Evolutionary conservation across 805 yeast genomes (phyloP).

Genomic region (Saccharomycopsis malanga): DNA sequence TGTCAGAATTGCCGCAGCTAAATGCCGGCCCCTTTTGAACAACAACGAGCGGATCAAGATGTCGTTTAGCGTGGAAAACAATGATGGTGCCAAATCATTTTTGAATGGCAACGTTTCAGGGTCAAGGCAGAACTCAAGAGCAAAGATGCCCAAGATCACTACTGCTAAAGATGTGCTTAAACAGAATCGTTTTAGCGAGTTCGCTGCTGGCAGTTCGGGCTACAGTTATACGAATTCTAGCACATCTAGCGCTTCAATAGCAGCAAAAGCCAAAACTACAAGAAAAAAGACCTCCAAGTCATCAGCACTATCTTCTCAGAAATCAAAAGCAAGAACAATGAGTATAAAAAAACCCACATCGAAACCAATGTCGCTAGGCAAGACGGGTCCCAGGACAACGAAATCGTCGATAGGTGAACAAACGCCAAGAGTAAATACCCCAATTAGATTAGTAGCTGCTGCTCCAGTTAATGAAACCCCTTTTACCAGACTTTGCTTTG

Average conservation of each 20-base stretch:
- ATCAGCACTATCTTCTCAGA: not conserved
- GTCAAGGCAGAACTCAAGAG: constrained; percentile 15
- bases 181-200: not conserved
- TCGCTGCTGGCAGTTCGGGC: not conserved
- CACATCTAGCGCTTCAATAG: not conserved
- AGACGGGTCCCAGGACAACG: not conserved
- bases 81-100: constrained; percentile 18
- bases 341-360: not conserved
- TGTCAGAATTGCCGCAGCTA: constrained; percentile 47
- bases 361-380: not conserved
- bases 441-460: not conserved
- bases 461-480: not conserved
- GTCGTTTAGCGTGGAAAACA: constrained; percentile 20
- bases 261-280: not conserved
- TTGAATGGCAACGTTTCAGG: constrained; percentile 25
- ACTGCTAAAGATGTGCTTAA: constrained; percentile 1
- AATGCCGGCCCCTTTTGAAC: constrained; percentile 42
- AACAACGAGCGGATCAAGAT: constrained; percentile 43
- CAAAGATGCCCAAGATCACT: constrained; percentile 2
- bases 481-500: constrained; percentile 29
- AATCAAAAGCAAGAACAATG: not conserved
- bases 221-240: not conserved
- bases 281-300: not conserved
- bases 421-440: not conserved
- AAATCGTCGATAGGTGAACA: not conserved